phyloP scores from a whole-genome alignment of 345 rosid species.

The Citrus inodora region DNA sequence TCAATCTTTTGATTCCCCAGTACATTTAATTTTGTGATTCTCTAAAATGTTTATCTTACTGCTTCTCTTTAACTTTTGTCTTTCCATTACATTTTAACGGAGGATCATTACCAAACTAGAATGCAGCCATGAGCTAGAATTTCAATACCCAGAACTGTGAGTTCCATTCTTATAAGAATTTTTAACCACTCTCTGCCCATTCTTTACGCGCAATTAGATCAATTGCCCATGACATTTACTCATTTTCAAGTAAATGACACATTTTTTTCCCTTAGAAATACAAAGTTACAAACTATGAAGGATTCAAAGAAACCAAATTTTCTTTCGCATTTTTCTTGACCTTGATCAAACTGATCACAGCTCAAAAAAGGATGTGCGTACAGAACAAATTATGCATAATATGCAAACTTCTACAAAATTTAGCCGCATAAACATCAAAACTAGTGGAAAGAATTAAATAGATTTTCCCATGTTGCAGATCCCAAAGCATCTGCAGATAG shows the following conservation, averaged over 20 bases:
- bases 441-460: neutral
- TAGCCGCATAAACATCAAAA: neutral
- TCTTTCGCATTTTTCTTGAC: neutral
- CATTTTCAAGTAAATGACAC: neutral
- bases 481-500: neutral
- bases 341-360: neutral
- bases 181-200: neutral
- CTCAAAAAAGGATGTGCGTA: neutral
- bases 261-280: too few relatives aligned
- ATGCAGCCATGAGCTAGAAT: neutral
- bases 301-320: neutral
- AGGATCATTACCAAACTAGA: neutral
- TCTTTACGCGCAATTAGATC: neutral
- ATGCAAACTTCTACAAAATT: neutral
- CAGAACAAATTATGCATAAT: neutral
- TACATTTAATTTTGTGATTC: neutral
- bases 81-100: neutral
- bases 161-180: neutral
- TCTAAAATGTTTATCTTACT: neutral
- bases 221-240: neutral
- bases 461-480: slow-evolving; percentile 4
- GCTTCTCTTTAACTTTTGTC: neutral
- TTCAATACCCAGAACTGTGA: too few relatives aligned
- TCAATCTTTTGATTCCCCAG: neutral
- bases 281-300: neutral